phyloP scores from a whole-genome alignment of 2,329 filamentous ascomycete genomes.

The Cryphonectria carpinicola region DNA sequence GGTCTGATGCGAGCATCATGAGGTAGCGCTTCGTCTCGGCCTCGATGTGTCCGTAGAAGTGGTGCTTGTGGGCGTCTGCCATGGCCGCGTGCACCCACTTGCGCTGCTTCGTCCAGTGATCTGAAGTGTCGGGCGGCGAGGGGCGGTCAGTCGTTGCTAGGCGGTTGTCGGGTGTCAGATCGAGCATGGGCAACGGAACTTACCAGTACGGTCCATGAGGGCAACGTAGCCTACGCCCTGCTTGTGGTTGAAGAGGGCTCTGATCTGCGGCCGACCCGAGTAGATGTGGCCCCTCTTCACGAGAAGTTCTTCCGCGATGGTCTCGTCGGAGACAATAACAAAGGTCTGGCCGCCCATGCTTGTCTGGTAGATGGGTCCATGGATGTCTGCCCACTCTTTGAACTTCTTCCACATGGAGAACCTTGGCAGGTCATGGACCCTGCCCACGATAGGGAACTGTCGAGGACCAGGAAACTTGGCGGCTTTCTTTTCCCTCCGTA shows the following conservation, averaged over 20 bases:
- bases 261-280: slow-evolving; percentile 54
- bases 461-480: slow-evolving; percentile 49
- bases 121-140: slow-evolving; percentile 34
- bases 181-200: slow-evolving; percentile 28
- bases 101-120: slow-evolving; percentile 52
- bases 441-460: slow-evolving; percentile 52
- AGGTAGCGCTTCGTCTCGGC: slow-evolving; percentile 50
- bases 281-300: slow-evolving; percentile 55
- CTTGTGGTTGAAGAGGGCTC: slow-evolving; percentile 54
- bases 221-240: slow-evolving; percentile 52
- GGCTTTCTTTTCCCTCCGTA: slow-evolving; percentile 37
- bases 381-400: slow-evolving; percentile 49
- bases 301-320: slow-evolving; percentile 53
- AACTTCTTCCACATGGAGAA: slow-evolving; percentile 56
- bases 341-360: slow-evolving; percentile 45
- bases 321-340: slow-evolving; percentile 51
- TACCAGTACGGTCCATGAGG: slow-evolving; percentile 54
- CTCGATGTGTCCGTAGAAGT: slow-evolving; percentile 55
- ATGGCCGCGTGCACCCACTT: slow-evolving; percentile 57
- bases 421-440: slow-evolving; percentile 52
- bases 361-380: slow-evolving; percentile 50
- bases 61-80: slow-evolving; percentile 41
- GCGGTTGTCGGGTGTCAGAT: too few species aligned
- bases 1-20: slow-evolving; percentile 51
- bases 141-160: background rate